Conservation (phyloP, 2,329 filamentous ascomycete genomes). For the Albophoma yamanashiensis region DNA sequence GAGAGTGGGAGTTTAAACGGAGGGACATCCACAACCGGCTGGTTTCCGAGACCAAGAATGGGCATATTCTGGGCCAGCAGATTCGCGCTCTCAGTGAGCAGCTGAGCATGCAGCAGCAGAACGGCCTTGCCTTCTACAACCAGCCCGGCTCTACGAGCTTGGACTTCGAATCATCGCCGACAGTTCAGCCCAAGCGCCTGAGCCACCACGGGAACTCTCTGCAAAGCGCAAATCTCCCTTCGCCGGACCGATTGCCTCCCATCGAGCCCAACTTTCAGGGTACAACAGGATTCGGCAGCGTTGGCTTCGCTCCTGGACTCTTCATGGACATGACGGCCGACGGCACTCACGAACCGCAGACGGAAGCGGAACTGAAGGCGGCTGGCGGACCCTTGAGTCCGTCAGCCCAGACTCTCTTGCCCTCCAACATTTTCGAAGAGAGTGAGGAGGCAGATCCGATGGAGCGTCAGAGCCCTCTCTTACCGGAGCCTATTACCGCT, state of each 20-base stretch:
- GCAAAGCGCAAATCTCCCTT: slow-evolving; percentile 27
- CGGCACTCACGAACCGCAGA: slow-evolving; percentile 29
- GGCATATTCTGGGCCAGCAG: slow-evolving; percentile 34
- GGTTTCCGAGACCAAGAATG: slow-evolving; percentile 34
- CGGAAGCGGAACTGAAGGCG: slow-evolving; percentile 51
- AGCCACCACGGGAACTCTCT: slow-evolving; percentile 38
- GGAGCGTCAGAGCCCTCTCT: slow-evolving; percentile 17
- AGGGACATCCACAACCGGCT: slow-evolving; percentile 41
- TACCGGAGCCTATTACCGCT: slow-evolving; percentile 17
- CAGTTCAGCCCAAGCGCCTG: slow-evolving; percentile 33
- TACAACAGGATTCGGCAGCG: slow-evolving; percentile 42
- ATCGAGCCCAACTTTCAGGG: slow-evolving; percentile 33
- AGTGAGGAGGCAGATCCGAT: slow-evolving; percentile 48
- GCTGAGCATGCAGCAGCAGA: slow-evolving; percentile 29
- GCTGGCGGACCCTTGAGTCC: slow-evolving; percentile 65
- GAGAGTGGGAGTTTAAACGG: slow-evolving; percentile 44
- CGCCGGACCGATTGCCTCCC: slow-evolving; percentile 26
- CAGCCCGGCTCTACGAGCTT: slow-evolving; percentile 31
- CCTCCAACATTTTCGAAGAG: slow-evolving; percentile 56
- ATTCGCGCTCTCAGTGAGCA: slow-evolving; percentile 36
- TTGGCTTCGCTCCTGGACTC: slow-evolving; percentile 41
- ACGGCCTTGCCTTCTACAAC: slow-evolving; percentile 31
- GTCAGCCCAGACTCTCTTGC: slow-evolving; percentile 62
- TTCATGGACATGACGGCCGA: slow-evolving; percentile 39
- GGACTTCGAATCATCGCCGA: slow-evolving; percentile 34